Conservation (phyloP, 805 yeast genomes). For the Suhomyces canberraensis region DNA sequence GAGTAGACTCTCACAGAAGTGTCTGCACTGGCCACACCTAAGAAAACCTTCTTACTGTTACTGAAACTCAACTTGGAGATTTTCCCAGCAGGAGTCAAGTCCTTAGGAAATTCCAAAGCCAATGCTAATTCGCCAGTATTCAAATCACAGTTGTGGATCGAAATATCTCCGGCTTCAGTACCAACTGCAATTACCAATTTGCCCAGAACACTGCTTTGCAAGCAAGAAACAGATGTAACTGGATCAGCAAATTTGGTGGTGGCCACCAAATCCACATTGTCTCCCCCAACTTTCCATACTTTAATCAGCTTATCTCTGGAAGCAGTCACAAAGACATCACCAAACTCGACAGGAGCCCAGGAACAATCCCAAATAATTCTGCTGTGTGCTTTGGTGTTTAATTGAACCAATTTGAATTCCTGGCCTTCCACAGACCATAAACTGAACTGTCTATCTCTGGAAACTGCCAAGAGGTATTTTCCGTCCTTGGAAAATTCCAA, state of each 20-base stretch:
- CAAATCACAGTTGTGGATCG: background rate
- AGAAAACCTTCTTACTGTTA: conserved; percentile 19
- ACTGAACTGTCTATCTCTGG: conserved; percentile 85
- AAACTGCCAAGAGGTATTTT: conserved; percentile 64
- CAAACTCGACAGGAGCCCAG: conserved; percentile 57
- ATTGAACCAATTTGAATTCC: conserved; percentile 39
- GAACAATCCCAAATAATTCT: conserved; percentile 95
- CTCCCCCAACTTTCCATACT: conserved; percentile 56
- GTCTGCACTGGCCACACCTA: conserved; percentile 69
- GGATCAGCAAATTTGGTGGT: conserved; percentile 50
- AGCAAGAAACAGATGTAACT: conserved; percentile 65
- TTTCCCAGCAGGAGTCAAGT: conserved; percentile 57
- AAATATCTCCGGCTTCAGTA: conserved; percentile 58
- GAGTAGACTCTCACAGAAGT: conserved; percentile 51
- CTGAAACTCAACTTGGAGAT: conserved; percentile 63
- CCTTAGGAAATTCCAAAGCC: conserved; percentile 14
- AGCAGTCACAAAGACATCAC: conserved; percentile 65
- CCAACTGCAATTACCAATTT: conserved; percentile 56
- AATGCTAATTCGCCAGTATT: background rate
- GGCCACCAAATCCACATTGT: conserved; percentile 31
- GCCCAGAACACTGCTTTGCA: conserved; percentile 22
- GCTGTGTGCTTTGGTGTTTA: conserved; percentile 73
- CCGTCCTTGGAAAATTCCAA: conserved; percentile 72
- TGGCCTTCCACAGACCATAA: conserved; percentile 52
- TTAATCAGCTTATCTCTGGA: conserved; percentile 82